Base-by-base conservation (phyloP, 306 rosid genomes). In the Luffa aegyptiaca region DNA sequence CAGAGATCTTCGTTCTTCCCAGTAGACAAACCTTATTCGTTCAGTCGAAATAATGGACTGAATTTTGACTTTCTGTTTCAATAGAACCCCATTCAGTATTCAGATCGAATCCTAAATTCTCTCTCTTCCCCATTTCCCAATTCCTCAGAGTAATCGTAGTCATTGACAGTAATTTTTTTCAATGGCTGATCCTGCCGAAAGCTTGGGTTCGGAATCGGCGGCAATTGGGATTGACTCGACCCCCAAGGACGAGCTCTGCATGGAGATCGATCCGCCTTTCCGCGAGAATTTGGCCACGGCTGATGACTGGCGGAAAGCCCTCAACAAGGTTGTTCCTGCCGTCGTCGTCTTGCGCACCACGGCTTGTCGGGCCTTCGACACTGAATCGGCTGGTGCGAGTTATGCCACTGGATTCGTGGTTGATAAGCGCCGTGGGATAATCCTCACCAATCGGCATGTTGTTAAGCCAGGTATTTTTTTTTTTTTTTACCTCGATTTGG, bases 401-500 rank as follows among this genome's bases (percentile, higher is more conserved):
- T 92, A 86, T 68, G 97, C 98, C 20, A 94, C 98, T 6, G 98
- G 97, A 20, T 94, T 94, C 75, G 89, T 94, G 53, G 89, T 94
- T n/a, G 98, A 94, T 58, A 94, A 94, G 83, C 88, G 88, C 84
- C 97, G 97, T 20, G 98, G 98, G 53, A 92, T 94, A 55, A 92
- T 94, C 75, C 97, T 94, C 82, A 94, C 98, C 73, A 94, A 94
- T 84, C 97, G 98, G 16, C 98, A 94, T 71, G 98, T 94, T 21
- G 97, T 92, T 75, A 94, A 94, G 90, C 90, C 98, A 33, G 98
- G 98, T 94, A 80, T 6, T 61, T 42, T 26, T 26, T 26, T 26
- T 26, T 26, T 26, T 8, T 74, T 35, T 1, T 20, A 66, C 21
- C 31, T 66, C 3, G 31, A 33, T 18, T 66, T 35, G 17, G 6